These are phyloP conservation scores for Arachnomyces sp. DNA, from an alignment of 2,329 filamentous ascomycete genomes.

Conservation along the genomic window DNA sequence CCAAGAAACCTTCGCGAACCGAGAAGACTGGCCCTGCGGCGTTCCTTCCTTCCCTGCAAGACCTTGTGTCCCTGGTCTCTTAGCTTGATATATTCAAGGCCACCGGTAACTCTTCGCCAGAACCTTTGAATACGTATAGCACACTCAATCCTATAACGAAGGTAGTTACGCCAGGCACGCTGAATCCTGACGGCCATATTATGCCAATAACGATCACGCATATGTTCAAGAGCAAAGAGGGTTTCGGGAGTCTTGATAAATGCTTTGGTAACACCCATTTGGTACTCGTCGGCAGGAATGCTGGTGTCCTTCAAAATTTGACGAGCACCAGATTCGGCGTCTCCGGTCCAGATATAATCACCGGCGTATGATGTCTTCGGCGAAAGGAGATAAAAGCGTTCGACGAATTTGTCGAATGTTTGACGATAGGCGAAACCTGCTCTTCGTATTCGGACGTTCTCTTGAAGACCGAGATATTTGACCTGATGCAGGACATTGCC, in stretches of 20 bases:
- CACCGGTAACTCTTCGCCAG: constrained; percentile 88
- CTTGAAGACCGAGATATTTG: constrained; percentile 97
- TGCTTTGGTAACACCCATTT: constrained; percentile 92
- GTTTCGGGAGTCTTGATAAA: constrained; percentile 99
- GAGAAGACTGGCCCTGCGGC: constrained; percentile 80
- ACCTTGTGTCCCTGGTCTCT: constrained; percentile 81
- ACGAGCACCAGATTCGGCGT: constrained; percentile 75
- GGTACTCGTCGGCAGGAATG: constrained; percentile 90
- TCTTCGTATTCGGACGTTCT: constrained; percentile 94
- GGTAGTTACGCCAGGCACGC: constrained; percentile 91
- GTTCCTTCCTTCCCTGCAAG: constrained; percentile 79
- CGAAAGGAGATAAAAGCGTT: constrained; percentile 91
- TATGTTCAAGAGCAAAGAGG: constrained; percentile 89
- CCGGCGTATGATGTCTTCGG: constrained; percentile 93
- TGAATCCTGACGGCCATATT: constrained; percentile 99
- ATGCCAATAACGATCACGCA: constrained; percentile 97
- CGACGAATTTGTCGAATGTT: constrained; percentile 95
- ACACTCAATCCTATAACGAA: constrained; percentile 85
- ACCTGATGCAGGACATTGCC: constrained; percentile 95
- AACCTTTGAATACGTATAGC: constrained; percentile 90
- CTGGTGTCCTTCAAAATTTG: constrained; percentile 95
- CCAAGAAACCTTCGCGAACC: constrained; percentile 89
- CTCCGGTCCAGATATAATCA: constrained; percentile 92
- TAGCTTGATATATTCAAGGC: constrained; percentile 79
- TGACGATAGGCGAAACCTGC: constrained; percentile 96